Percentiles rank a stretch among this genome's conserved stretches.
phyloP scores from a whole-genome alignment of 768 basidiomycete genomes.

The Leucocoprinus leucothites region DNA sequence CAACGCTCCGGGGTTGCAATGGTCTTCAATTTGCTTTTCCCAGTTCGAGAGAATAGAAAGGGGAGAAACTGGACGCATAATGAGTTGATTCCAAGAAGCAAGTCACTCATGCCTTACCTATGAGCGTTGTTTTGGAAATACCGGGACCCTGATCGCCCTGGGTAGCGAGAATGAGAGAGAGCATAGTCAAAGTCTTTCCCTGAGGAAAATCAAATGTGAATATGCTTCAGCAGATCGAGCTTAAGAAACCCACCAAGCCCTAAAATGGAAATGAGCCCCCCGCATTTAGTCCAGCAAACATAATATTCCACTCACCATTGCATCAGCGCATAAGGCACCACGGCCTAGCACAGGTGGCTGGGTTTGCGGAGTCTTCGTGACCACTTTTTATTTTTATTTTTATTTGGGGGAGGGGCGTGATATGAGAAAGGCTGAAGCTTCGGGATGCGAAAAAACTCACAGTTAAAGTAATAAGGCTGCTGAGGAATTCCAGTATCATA shows the following conservation, averaged over 20 bases:
- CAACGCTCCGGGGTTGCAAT: slow-evolving; percentile 52
- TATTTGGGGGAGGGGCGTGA: neutral
- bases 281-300: no score
- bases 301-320: slow-evolving; percentile 72
- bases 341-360: slow-evolving; percentile 63
- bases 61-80: slow-evolving; percentile 56
- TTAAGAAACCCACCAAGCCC: slow-evolving; percentile 49
- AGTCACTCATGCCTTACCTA: slow-evolving; percentile 46
- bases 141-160: slow-evolving; percentile 55
- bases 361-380: slow-evolving; percentile 76
- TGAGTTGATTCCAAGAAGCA: neutral
- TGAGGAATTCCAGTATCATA: neutral
- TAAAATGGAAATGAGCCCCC: no score
- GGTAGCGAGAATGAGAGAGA: slow-evolving; percentile 78
- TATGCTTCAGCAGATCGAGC: no score
- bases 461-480: slow-evolving; percentile 69
- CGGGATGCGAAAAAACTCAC: slow-evolving; percentile 30
- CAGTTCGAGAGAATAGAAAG: slow-evolving; percentile 86
- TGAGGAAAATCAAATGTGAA: slow-evolving; percentile 18
- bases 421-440: neutral
- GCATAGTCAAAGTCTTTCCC: slow-evolving; percentile 92
- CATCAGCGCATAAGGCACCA: slow-evolving; percentile 88
- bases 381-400: slow-evolving; percentile 43
- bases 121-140: slow-evolving; percentile 69
- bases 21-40: slow-evolving; percentile 82